Conservation (phyloP, 2,329 filamentous ascomycete species). For the Teratosphaeria nubilosa region DNA sequence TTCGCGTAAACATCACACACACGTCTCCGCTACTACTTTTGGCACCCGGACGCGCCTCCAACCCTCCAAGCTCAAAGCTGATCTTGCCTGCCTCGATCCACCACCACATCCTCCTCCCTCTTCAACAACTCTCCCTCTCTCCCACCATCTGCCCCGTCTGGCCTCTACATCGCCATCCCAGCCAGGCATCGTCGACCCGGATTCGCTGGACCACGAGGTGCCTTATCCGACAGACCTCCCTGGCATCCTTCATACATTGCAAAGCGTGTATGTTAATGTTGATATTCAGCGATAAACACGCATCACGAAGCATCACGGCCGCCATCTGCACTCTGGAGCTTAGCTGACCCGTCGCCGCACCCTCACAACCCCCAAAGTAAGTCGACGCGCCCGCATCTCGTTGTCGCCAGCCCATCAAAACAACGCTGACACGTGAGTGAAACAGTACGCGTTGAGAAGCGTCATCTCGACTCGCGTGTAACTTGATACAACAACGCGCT, state of each 20-base stretch:
- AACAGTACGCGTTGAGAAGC: constrained; percentile 5
- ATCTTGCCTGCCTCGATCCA: neutral
- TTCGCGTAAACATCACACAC: neutral
- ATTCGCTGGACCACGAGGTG: constrained; percentile 1
- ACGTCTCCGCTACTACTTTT: neutral
- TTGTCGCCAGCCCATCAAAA: constrained; percentile 7
- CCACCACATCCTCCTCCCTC: neutral
- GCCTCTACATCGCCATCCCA: constrained; percentile 6
- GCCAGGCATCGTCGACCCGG: constrained; percentile 1
- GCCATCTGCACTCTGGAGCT: constrained; percentile 12
- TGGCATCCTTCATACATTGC: constrained; percentile 11
- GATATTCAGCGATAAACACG: constrained; percentile 14
- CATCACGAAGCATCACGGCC: constrained; percentile 13
- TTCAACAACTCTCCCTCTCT: neutral
- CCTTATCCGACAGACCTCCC: constrained; percentile 6
- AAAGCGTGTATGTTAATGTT: constrained; percentile 23
- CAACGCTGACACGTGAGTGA: constrained; percentile 18
- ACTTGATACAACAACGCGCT: neutral
- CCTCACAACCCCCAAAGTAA: constrained; percentile 1
- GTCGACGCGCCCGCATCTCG: constrained; percentile 7
- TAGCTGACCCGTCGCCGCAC: constrained; percentile 8
- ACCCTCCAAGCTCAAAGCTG: neutral
- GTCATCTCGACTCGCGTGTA: neutral
- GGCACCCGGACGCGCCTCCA: neutral
- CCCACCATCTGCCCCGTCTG: neutral